Percentiles rank a stretch among this genome's conserved stretches.
Conservation (phyloP, 2,329 filamentous ascomycete species). For the Nemania bipapillata region DNA sequence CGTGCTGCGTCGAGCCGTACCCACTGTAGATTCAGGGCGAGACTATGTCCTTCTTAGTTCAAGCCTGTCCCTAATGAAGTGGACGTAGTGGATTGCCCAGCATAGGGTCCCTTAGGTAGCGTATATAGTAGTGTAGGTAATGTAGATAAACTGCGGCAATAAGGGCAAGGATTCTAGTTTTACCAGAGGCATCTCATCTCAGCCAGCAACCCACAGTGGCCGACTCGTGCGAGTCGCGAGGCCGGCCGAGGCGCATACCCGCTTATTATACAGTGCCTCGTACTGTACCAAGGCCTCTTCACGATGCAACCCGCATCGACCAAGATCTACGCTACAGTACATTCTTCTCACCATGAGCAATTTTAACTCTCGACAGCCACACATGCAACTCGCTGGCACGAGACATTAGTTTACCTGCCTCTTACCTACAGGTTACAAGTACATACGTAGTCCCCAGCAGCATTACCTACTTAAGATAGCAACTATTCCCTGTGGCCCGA, state of each 20-base stretch:
- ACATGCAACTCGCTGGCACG: constrained; percentile 25
- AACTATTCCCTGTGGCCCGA: constrained; percentile 14
- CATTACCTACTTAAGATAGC: constrained; percentile 21
- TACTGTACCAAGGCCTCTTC: constrained; percentile 19
- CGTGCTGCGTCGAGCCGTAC: neutral
- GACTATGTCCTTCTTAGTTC: neutral
- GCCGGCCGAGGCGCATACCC: constrained; percentile 2
- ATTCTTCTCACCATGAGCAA: constrained; percentile 29
- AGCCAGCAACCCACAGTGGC: constrained; percentile 26
- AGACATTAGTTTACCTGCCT: constrained; percentile 1
- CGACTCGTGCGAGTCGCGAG: constrained; percentile 38
- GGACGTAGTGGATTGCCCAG: no score
- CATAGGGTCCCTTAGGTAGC: no score
- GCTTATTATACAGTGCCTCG: constrained; percentile 5
- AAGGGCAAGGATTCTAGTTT: constrained; percentile 12
- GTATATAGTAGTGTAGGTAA: neutral
- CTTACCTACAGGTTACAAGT: no score
- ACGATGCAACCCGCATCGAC: neutral
- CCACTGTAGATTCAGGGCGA: constrained; percentile 15
- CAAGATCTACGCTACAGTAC: constrained; percentile 2
- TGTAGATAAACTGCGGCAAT: constrained; percentile 6
- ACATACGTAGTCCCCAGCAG: neutral
- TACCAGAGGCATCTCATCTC: neutral
- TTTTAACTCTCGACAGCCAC: constrained; percentile 34
- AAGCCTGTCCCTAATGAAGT: no score